phyloP scores from a whole-genome alignment of 148 eudicot species.

The Pharnaceum exiguum region DNA sequence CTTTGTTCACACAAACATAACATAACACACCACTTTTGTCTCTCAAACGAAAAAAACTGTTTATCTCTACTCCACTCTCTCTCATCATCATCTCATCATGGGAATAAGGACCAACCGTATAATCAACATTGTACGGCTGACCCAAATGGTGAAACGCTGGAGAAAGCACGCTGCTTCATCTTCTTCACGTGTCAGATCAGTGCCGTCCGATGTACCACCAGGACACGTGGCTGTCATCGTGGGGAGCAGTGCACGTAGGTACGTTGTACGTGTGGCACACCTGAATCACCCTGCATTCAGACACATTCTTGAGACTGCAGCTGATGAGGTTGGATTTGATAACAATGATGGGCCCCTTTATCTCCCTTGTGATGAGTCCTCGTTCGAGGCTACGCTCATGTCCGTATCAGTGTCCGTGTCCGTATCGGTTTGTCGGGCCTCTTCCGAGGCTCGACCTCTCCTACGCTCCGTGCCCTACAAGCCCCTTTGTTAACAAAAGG shows the following conservation, averaged over 20 bases:
- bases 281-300: conserved; percentile 51
- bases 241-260: conserved; percentile 30
- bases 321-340: conserved; percentile 53
- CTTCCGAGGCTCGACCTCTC: conserved; percentile 5
- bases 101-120: conserved; percentile 39
- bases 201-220: conserved; percentile 48
- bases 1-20: not conserved
- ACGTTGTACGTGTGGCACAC: conserved; percentile 36
- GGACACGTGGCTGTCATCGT: conserved; percentile 68
- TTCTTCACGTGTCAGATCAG: not conserved
- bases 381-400: conserved; percentile 37
- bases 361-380: conserved; percentile 54
- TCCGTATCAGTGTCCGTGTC: conserved; percentile 9
- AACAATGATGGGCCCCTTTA: conserved; percentile 38
- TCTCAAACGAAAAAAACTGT: not conserved
- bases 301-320: conserved; percentile 35
- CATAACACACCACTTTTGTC: not conserved
- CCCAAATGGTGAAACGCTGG: conserved; percentile 61
- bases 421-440: conserved; percentile 13
- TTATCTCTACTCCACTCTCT: not conserved
- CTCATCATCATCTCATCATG: conserved; percentile 4
- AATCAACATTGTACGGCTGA: conserved; percentile 58
- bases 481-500: conserved; percentile 12
- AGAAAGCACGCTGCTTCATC: conserved; percentile 18
- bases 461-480: conserved; percentile 11